Conservation (phyloP, 192 early-diverging fungal genomes). For the Phycomyces nitens region DNA sequence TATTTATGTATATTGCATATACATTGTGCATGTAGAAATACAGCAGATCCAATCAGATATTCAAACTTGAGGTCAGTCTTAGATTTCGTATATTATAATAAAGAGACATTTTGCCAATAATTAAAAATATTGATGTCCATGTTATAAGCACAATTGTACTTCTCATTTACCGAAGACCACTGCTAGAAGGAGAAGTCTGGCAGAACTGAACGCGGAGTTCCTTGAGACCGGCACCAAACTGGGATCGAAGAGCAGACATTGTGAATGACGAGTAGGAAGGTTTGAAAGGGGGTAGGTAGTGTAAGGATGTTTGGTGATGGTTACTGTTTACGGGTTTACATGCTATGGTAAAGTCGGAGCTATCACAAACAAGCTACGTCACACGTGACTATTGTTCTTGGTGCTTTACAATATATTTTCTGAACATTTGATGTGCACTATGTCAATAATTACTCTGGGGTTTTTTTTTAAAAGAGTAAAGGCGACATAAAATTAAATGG, state of each 20-base stretch:
- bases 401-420: too few relatives aligned
- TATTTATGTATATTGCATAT: too few relatives aligned
- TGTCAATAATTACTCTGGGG: too few relatives aligned
- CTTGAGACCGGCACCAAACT: conserved; percentile 66
- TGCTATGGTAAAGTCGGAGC: too few relatives aligned
- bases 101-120: neutral
- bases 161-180: conserved; percentile 67
- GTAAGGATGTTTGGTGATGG: neutral
- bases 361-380: neutral
- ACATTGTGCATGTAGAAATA: too few relatives aligned
- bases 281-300: neutral
- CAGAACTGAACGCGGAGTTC: conserved; percentile 91
- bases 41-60: neutral
- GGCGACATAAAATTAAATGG: too few relatives aligned
- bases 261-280: neutral
- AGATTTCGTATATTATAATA: neutral
- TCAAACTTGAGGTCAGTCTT: conserved; percentile 2
- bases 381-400: neutral
- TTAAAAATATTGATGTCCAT: too few relatives aligned
- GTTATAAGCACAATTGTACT: neutral
- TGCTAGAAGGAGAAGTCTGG: conserved; percentile 73
- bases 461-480: too few relatives aligned
- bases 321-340: too few relatives aligned
- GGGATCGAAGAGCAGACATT: conserved; percentile 36
- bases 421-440: too few relatives aligned